Evolutionary conservation across 805 yeast genomes (phyloP), one percentile per base, ranked within the genome.

Genomic region (Wickerhamiella kurtzmanii): DNA sequence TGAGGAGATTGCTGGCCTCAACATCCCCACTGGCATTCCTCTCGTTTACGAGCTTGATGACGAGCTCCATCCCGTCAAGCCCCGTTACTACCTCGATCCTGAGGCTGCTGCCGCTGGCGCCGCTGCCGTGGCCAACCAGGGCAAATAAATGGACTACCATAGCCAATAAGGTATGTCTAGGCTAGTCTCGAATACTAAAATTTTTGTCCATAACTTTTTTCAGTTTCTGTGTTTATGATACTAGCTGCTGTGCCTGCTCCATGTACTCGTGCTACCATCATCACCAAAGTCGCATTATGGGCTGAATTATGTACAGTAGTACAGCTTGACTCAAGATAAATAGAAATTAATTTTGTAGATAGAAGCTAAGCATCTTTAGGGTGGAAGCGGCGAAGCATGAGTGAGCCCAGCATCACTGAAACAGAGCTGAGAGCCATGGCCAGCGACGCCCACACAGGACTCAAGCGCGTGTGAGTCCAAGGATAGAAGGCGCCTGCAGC

Each of bases 71-170:
- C 96, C 96, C 71, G 73, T 80, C 65, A 87, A 87, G 80, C 82
- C 86, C 59, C 79, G 94, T 60, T 86, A 88, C 78, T 88, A 88
- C 80, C 81, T 88, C 71, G 97, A 88, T 73, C 97, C 97, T 63
- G 96, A 86, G 74, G 97, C 96, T 63, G 97, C 97, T 63, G 95
- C 88, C 56, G 96, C 96, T 48, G 97, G 97, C 76, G 97, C 96
- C 57, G 96, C 96, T 64, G 96, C 96, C 51, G 97, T 88, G 60
- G 97, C 96, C 61, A 85, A 85, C 61, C 97, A 88, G 75, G 97
- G 97, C 51, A 57, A 57, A 39, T 50, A 50, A 42, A 20, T n/a
- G n/a, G n/a, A n/a, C n/a, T n/a, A n/a, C n/a, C 28, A 6, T 5
- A 15, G 15, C 25, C 13, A 4, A 15, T 22, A 15, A 32, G n/a